These are phyloP conservation scores for Nicotiana tabacum DNA, from an alignment of 257 asterid species.

Conservation along the genomic window DNA sequence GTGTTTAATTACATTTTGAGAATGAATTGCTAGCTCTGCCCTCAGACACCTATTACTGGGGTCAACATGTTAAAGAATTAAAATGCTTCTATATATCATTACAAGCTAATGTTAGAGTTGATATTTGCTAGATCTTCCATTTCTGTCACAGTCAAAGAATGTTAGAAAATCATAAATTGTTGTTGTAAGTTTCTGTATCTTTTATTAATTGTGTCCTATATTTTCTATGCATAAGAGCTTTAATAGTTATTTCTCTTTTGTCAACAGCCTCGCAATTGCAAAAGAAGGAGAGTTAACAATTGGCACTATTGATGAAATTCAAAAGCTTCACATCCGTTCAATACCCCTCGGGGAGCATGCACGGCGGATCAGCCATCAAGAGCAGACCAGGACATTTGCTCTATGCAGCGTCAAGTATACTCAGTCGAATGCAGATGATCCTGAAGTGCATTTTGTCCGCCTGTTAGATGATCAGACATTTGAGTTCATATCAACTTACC, in stretches of 20 bases:
- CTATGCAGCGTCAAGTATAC: slow-evolving; percentile 72
- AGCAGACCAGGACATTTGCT: slow-evolving; percentile 90
- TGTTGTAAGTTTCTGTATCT: neutral
- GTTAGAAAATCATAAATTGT: neutral
- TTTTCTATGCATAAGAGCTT: slow-evolving; percentile 4
- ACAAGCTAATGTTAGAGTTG: neutral
- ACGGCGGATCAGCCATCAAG: slow-evolving; percentile 97
- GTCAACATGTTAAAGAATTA: neutral
- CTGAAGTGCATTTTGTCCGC: slow-evolving; percentile 78
- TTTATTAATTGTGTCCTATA: neutral
- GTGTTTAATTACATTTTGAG: neutral
- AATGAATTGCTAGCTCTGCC: neutral
- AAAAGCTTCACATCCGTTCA: slow-evolving; percentile 94
- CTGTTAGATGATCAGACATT: slow-evolving; percentile 94
- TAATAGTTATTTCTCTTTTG: slow-evolving; percentile 14
- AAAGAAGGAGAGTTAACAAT: slow-evolving; percentile 95
- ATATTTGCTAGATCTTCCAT: neutral
- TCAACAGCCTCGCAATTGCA: slow-evolving; percentile 88
- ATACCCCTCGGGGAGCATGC: slow-evolving; percentile 97
- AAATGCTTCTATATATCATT: neutral
- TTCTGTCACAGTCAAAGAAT: neutral
- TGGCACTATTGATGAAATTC: slow-evolving; percentile 97
- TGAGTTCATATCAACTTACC: slow-evolving; percentile 77
- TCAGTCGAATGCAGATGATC: slow-evolving; percentile 68
- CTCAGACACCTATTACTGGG: neutral